Conservation (phyloP, 441 rosid genomes). For the Adansonia rubrostipa region DNA sequence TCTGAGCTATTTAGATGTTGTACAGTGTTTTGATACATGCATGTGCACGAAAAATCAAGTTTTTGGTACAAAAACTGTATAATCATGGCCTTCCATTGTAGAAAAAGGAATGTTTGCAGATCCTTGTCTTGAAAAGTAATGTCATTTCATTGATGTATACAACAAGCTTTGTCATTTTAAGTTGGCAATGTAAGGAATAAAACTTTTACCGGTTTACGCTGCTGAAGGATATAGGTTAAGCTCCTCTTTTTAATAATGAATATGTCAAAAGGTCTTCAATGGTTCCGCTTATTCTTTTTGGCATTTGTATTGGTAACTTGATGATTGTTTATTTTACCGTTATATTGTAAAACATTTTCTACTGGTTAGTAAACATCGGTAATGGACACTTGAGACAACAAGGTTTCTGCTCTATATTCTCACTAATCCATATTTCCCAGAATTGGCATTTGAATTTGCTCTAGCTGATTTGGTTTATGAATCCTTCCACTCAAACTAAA, state of each 20-base stretch:
- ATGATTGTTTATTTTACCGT: no score
- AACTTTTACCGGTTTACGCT: neutral
- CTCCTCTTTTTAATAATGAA: no score
- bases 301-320: no score
- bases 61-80: neutral
- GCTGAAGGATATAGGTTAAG: neutral
- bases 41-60: conserved; percentile 25
- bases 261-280: no score
- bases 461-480: neutral
- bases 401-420: conserved; percentile 41
- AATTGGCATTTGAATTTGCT: neutral
- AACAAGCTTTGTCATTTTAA: neutral
- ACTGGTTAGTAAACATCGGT: no score
- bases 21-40: conserved; percentile 20
- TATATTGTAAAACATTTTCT: no score
- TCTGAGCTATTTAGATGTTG: conserved; percentile 26
- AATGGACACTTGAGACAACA: conserved; percentile 46
- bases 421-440: neutral
- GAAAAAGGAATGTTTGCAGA: conserved; percentile 7
- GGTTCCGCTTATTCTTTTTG: no score
- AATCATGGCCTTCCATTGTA: conserved; percentile 17
- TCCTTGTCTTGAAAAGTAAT: conserved; percentile 22
- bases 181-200: conserved; percentile 25
- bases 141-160: conserved; percentile 31
- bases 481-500: neutral